These are phyloP conservation scores for Coriaria nepalensis DNA, from an alignment of 306 rosid genomes.

Conservation along the genomic window DNA sequence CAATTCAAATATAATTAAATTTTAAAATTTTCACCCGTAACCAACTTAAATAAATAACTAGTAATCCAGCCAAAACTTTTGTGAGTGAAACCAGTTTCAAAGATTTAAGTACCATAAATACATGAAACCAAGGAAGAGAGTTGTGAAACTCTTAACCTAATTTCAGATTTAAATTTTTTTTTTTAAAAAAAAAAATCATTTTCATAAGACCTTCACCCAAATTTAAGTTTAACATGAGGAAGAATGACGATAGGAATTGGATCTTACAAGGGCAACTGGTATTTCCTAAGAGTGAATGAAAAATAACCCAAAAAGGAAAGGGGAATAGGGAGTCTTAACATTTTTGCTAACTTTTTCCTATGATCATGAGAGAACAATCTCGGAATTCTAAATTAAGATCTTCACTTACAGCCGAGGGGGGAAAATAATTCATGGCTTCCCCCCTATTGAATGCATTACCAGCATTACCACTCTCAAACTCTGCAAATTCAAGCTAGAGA, in stretches of 20 bases:
- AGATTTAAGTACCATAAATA: too few relatives aligned
- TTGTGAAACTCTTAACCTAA: too few relatives aligned
- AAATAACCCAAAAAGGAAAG: conserved; percentile 22
- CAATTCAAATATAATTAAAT: neutral
- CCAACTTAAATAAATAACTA: too few relatives aligned
- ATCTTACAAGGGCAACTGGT: conserved; percentile 18
- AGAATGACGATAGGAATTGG: conserved; percentile 14
- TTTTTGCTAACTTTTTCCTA: conserved; percentile 44
- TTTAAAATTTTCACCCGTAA: too few relatives aligned
- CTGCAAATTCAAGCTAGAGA: conserved; percentile 29
- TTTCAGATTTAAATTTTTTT: too few relatives aligned
- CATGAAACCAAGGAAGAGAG: too few relatives aligned
- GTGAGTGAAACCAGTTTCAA: too few relatives aligned
- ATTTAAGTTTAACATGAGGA: conserved; percentile 2
- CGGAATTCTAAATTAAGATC: conserved; percentile 62
- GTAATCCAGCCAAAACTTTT: too few relatives aligned
- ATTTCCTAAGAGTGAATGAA: conserved; percentile 9
- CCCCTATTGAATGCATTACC: conserved; percentile 40
- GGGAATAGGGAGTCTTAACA: conserved; percentile 19
- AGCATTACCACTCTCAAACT: conserved; percentile 42
- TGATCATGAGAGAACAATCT: conserved; percentile 46
- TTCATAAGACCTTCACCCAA: too few relatives aligned
- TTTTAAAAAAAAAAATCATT: too few relatives aligned
- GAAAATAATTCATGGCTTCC: conserved; percentile 44
- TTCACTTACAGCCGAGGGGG: conserved; percentile 61